These are phyloP conservation scores for Phaeosphaeriaceae sp. DNA, from an alignment of 2,329 filamentous ascomycete genomes.

Conservation along the genomic window DNA sequence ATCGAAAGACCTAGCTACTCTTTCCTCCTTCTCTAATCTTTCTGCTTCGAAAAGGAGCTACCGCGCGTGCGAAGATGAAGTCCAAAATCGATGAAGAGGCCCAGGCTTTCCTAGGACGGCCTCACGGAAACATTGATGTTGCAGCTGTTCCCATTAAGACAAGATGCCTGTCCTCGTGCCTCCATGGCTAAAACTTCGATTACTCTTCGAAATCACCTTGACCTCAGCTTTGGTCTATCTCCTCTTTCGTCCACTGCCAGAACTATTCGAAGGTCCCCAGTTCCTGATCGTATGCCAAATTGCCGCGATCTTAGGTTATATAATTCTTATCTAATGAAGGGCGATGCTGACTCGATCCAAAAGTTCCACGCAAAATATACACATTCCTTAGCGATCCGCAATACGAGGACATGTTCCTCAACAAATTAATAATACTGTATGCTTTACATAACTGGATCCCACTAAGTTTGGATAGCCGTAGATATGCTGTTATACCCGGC, in stretches of 20 bases:
- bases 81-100: slow-evolving; percentile 14
- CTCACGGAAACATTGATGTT: slow-evolving; percentile 5
- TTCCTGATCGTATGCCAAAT: slow-evolving; percentile 16
- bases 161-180: background rate
- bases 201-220: slow-evolving; percentile 20
- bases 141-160: background rate
- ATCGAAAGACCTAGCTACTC: background rate
- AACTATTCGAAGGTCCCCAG: slow-evolving; percentile 21
- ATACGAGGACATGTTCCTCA: slow-evolving; percentile 34
- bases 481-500: slow-evolving; percentile 19
- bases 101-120: slow-evolving; percentile 13
- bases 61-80: background rate
- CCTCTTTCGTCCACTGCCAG: slow-evolving; percentile 12
- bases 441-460: slow-evolving; percentile 33
- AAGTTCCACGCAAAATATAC: slow-evolving; percentile 29
- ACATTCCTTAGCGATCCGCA: slow-evolving; percentile 25
- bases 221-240: slow-evolving; percentile 15
- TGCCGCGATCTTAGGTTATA: background rate
- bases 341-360: slow-evolving; percentile 2
- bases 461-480: slow-evolving; percentile 24
- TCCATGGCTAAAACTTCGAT: slow-evolving; percentile 10
- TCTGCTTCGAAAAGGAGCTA: background rate
- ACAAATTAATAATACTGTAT: slow-evolving; percentile 23
- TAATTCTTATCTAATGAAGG: background rate
- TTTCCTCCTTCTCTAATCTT: background rate